Evolutionary conservation across 805 yeast species (phyloP).

Genomic region (Yarrowia alimentaria): DNA sequence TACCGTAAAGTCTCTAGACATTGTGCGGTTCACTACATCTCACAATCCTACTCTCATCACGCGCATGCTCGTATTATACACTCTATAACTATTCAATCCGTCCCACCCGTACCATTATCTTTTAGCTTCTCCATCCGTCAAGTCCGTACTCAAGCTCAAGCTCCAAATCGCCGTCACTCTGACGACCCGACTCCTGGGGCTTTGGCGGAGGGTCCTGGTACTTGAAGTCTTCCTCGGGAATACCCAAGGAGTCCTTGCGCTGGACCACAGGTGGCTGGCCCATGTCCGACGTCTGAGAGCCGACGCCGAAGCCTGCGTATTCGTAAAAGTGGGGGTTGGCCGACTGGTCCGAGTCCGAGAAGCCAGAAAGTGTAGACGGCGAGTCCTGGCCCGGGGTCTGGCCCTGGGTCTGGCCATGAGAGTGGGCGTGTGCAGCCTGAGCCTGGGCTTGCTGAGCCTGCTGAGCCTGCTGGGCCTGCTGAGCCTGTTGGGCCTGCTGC

Average conservation of each 20-base stretch:
- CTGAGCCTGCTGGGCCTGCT: conserved; percentile 38
- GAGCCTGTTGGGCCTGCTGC: conserved; percentile 38
- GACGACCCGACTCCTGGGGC: conserved; percentile 52
- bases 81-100: too few relatives aligned
- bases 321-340: conserved; percentile 24
- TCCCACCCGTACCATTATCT: too few relatives aligned
- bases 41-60: too few relatives aligned
- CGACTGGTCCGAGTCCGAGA: conserved; percentile 25
- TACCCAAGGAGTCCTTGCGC: conserved; percentile 44
- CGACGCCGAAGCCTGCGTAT: conserved; percentile 23
- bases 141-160: conserved; percentile 66
- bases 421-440: too few relatives aligned
- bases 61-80: too few relatives aligned
- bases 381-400: conserved; percentile 29
- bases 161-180: conserved; percentile 49
- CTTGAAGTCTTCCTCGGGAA: conserved; percentile 48
- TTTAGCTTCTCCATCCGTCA: conserved; percentile 44
- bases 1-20: too few relatives aligned
- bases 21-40: too few relatives aligned
- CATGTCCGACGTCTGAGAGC: conserved; percentile 19
- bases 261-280: conserved; percentile 34
- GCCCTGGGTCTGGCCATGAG: conserved; percentile 30
- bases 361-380: conserved; percentile 7
- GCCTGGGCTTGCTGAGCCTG: conserved; percentile 30
- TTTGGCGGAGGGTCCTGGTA: conserved; percentile 56